Percentiles rank a stretch among this genome's conserved stretches.
phyloP scores from a whole-genome alignment of 768 basidiomycete species.

The Amylocystis lapponica region DNA sequence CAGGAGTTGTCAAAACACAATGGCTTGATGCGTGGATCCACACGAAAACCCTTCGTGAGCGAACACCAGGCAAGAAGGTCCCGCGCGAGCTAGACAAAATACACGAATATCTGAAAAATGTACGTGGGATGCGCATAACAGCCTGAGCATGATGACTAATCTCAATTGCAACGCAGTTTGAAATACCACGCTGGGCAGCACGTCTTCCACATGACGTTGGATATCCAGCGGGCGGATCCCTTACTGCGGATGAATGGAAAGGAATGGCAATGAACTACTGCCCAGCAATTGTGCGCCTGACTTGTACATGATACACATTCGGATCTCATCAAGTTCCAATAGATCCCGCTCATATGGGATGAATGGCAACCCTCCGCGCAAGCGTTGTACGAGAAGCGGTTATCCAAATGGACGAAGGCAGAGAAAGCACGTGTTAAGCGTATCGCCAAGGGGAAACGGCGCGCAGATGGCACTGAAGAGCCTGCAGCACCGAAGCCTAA shows the following conservation, averaged over 20 bases:
- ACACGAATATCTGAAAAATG: slow-evolving; percentile 16
- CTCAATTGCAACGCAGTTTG: slow-evolving; percentile 13
- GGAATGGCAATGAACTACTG: slow-evolving; percentile 10
- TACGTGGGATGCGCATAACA: not conserved
- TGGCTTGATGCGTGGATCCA: slow-evolving; percentile 9
- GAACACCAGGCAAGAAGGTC: not conserved
- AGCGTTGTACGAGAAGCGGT: not conserved
- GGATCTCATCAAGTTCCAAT: no score
- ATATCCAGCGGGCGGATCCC: slow-evolving; percentile 18
- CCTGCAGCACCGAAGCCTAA: not conserved
- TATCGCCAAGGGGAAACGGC: not conserved
- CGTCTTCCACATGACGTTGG: slow-evolving; percentile 17
- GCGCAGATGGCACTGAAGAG: not conserved
- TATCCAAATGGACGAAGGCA: slow-evolving; percentile 1
- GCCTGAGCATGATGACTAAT: not conserved
- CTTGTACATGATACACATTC: slow-evolving; percentile 10
- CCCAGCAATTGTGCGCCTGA: no score
- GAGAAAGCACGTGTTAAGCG: not conserved
- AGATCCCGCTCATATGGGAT: no score
- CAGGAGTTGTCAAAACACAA: slow-evolving; percentile 10
- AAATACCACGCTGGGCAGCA: slow-evolving; percentile 18
- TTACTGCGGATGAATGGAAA: slow-evolving; percentile 22
- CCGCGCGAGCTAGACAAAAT: slow-evolving; percentile 19
- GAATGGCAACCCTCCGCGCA: not conserved
- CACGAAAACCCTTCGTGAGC: not conserved